Percentiles rank a stretch among this genome's conserved stretches.
These are phyloP conservation scores for Senna siamea DNA, from an alignment of 306 rosid genomes.

Conservation along the genomic window DNA sequence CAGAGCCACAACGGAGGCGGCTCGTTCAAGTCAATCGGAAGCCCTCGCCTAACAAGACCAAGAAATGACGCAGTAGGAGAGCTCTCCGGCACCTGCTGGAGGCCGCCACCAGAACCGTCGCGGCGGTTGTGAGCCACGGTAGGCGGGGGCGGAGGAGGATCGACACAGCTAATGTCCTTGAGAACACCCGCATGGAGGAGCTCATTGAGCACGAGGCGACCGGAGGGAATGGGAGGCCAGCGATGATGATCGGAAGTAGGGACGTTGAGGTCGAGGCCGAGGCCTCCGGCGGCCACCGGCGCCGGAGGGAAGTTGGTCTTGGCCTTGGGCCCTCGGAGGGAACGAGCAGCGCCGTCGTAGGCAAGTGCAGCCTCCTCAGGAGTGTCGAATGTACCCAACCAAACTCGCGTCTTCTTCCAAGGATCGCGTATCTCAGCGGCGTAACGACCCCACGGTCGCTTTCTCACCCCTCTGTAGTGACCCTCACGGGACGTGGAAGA, in stretches of 20 bases:
- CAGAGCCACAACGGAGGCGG: constrained; percentile 96
- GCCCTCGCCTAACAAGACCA: constrained; percentile 76
- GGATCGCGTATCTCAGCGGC: constrained; percentile 99
- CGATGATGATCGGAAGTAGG: constrained; percentile 45
- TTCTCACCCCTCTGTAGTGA: constrained; percentile 87
- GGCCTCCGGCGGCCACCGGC: constrained; percentile 41
- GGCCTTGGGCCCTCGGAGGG: constrained; percentile 91
- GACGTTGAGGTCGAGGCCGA: constrained; percentile 70
- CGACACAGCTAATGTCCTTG: constrained; percentile 36
- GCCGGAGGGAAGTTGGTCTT: constrained; percentile 80
- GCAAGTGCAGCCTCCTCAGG: constrained; percentile 96
- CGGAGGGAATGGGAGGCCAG: constrained; percentile 51
- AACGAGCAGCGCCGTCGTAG: constrained; percentile 95
- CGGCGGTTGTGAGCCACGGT: neutral
- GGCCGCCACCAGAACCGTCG: neutral
- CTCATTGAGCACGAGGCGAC: constrained; percentile 60
- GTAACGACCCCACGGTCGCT: constrained; percentile 98
- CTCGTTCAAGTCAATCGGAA: constrained; percentile 84
- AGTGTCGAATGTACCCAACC: constrained; percentile 96
- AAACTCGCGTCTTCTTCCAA: constrained; percentile 94
- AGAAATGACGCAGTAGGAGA: constrained; percentile 62
- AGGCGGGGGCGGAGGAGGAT: constrained; percentile 22
- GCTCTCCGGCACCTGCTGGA: constrained; percentile 10
- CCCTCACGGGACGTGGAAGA: constrained; percentile 57
- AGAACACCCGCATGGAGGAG: constrained; percentile 63